Conservation (phyloP, 306 rosid genomes). For the Dryas drummondii region DNA sequence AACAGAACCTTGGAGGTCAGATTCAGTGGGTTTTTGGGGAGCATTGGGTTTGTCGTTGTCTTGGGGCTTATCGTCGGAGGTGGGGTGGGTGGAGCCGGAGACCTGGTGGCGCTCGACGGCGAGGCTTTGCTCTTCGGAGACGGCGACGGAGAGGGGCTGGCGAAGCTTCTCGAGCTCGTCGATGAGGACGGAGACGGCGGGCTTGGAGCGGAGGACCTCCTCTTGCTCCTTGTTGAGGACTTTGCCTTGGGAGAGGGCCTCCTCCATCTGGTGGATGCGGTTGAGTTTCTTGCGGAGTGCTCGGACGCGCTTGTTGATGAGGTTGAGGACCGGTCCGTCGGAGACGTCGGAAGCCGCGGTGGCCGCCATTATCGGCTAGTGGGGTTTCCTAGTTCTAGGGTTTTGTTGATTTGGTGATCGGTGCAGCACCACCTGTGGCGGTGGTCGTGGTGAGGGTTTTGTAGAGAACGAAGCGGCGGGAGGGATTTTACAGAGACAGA, state of each 20-base stretch:
- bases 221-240: conserved; percentile 77
- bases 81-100: conserved; percentile 24
- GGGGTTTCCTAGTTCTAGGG: neutral
- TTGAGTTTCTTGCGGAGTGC: conserved; percentile 74
- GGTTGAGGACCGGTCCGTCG: conserved; percentile 88
- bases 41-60: neutral
- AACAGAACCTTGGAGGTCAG: conserved; percentile 30
- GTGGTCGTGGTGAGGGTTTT: conserved; percentile 18
- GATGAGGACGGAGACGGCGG: conserved; percentile 50
- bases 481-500: neutral
- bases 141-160: conserved; percentile 67
- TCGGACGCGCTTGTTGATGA: conserved; percentile 92
- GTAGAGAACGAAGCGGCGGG: neutral
- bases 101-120: conserved; percentile 40
- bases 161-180: conserved; percentile 96
- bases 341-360: conserved; percentile 49
- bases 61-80: conserved; percentile 17
- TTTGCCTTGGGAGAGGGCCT: conserved; percentile 68
- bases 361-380: conserved; percentile 50
- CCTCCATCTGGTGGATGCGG: conserved; percentile 74
- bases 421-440: conserved; percentile 30
- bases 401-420: neutral
- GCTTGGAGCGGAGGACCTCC: conserved; percentile 78
- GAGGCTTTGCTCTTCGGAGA: conserved; percentile 60
- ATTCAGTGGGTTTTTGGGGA: neutral